Evolutionary conservation across 441 rosid species (phyloP).

Genomic region (Pelargonium cotyledonis): DNA sequence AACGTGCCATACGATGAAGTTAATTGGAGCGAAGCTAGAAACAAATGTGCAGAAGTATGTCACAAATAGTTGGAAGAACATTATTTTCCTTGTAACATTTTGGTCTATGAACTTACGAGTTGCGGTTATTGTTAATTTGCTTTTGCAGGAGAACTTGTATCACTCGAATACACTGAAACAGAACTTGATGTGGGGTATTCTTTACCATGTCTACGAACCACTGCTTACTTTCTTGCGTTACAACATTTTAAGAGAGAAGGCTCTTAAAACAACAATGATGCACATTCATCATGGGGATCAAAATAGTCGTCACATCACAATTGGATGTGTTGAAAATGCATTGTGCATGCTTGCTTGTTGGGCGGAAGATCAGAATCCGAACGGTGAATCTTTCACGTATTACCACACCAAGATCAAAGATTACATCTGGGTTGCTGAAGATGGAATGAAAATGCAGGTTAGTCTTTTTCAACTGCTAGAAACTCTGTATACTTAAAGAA

Average conservation of each 20-base stretch:
- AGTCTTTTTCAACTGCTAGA: neutral
- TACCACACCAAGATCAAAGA: constrained; percentile 18
- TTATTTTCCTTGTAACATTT: no score
- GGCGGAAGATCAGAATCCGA: constrained; percentile 29
- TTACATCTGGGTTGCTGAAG: constrained; percentile 26
- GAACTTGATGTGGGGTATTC: constrained; percentile 53
- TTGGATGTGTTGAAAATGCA: neutral
- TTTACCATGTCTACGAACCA: constrained; percentile 49
- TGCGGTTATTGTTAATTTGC: no score
- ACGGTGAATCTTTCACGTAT: constrained; percentile 21
- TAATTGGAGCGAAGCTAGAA: constrained; percentile 62
- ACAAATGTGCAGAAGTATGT: constrained; percentile 66
- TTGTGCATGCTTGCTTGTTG: constrained; percentile 59
- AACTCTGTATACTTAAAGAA: no score
- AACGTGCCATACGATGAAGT: constrained; percentile 47
- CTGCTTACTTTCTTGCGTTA: constrained; percentile 74
- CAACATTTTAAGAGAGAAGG: constrained; percentile 73
- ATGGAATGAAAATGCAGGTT: constrained; percentile 27
- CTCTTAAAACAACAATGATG: constrained; percentile 46
- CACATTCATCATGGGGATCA: constrained; percentile 92
- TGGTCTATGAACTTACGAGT: neutral
- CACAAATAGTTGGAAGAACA: no score
- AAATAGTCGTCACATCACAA: constrained; percentile 50
- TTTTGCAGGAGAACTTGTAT: constrained; percentile 54
- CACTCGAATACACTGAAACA: constrained; percentile 58